Conservation (phyloP, 306 rosid genomes). For the Cicer chorassanicum region DNA sequence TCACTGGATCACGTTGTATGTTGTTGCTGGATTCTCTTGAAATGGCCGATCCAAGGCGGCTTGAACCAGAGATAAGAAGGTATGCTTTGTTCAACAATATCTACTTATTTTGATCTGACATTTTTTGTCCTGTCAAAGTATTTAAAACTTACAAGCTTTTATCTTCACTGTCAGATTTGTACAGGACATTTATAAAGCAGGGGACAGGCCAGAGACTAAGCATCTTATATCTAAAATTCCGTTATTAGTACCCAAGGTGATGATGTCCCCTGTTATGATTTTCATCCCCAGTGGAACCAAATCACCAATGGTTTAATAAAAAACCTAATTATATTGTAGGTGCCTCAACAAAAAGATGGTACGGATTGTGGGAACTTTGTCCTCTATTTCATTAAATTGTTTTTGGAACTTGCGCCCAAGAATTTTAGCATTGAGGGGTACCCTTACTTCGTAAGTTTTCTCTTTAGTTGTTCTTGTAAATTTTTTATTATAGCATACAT, state of each 20-base stretch:
- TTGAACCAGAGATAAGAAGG: slow-evolving; percentile 81
- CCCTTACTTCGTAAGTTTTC: slow-evolving; percentile 76
- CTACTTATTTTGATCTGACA: slow-evolving; percentile 17
- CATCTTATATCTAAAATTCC: slow-evolving; percentile 55
- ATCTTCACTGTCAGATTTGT: slow-evolving; percentile 60
- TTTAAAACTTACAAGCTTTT: slow-evolving; percentile 32
- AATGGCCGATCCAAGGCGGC: slow-evolving; percentile 60
- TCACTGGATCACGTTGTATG: slow-evolving; percentile 65
- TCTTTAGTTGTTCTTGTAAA: slow-evolving; percentile 1
- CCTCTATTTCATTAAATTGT: slow-evolving; percentile 72
- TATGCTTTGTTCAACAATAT: slow-evolving; percentile 43
- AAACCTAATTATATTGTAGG: slow-evolving; percentile 52
- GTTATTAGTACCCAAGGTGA: slow-evolving; percentile 66
- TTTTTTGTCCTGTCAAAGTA: background rate
- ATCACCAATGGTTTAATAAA: slow-evolving; percentile 19
- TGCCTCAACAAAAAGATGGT: slow-evolving; percentile 78
- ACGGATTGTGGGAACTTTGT: slow-evolving; percentile 78
- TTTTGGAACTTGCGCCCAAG: slow-evolving; percentile 64
- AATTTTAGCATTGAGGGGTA: slow-evolving; percentile 60
- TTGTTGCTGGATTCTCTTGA: slow-evolving; percentile 80
- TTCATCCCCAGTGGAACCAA: background rate
- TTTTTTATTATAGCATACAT: slow-evolving; percentile 3
- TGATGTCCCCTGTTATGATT: slow-evolving; percentile 12
- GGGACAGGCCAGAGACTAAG: slow-evolving; percentile 56
- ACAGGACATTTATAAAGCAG: slow-evolving; percentile 61